Evolutionary conservation across 108 stramenopile genomes (phyloP), one percentile per base, ranked within the genome.

Genomic region (Nannochloropsis granulata): DNA sequence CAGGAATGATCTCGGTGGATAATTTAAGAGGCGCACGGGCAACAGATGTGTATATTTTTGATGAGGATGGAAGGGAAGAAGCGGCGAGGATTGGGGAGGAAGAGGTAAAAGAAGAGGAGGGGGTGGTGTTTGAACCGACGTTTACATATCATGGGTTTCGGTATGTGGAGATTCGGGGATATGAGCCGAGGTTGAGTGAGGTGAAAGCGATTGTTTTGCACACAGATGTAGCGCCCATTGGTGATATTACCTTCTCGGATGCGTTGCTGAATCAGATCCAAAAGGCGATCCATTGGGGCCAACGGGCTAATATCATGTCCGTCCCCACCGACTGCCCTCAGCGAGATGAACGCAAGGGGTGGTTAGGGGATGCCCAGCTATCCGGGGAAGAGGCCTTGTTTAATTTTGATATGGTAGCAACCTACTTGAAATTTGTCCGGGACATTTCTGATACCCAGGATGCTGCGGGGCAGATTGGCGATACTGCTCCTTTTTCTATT

Each of bases 81-180:
- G 34, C 34, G 34, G 34, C 34, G 34, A 34, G 34, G 34, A 16
- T 5, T 71, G 11, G 2, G 56, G 56, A 71, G n/a, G 56, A 10
- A n/a, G 56, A 71, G 16, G 56, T 71, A 10, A 5, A 34, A 34
- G 56, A 71, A 71, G 56, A n/a, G 56, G 56, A 71, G 16, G 11
- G 16, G 56, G 56, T 71, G 2, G 56, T 44, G 14, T 88, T 83
- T 42, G 86, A 56, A 8, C 88, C 88, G 12, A 45, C 83, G 8
- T 89, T 86, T 43, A 86, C 88, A 0, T 78, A 86, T 13, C 88
- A 89, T 56, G 88, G 88, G 19, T 89, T 89, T 43, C 88, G 88
- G 11, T 89, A 89, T 46, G 82, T 89, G 14, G 88, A 89, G 42
- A 43, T 89, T 16, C 81, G 84, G 14, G 79, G 79, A 12, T 82